Evolutionary conservation across 2,329 filamentous ascomycete genomes (phyloP).

Genomic region (Teratosphaeria nubilosa): DNA sequence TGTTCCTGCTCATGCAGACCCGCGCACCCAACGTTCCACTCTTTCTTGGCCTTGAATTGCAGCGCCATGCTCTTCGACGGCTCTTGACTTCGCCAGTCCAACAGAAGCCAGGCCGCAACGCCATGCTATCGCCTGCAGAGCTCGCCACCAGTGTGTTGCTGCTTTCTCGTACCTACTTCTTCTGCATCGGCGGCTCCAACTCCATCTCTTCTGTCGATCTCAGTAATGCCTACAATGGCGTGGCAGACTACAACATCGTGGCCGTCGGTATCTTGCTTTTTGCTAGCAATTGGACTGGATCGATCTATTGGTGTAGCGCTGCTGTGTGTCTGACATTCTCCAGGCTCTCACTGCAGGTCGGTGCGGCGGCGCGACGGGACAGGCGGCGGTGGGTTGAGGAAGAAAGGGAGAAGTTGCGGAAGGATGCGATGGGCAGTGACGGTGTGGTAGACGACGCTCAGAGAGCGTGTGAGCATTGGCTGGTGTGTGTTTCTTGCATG

Average conservation of each 20-base stretch:
- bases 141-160: slow-evolving; percentile 62
- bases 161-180: slow-evolving; percentile 75
- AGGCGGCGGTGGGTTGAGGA: slow-evolving; percentile 20
- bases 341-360: slow-evolving; percentile 26
- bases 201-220: slow-evolving; percentile 93
- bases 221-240: slow-evolving; percentile 88
- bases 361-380: slow-evolving; percentile 2
- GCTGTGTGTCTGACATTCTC: slow-evolving; percentile 38
- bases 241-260: slow-evolving; percentile 68
- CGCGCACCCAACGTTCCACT: slow-evolving; percentile 76
- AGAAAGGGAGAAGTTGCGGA: slow-evolving; percentile 19
- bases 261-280: slow-evolving; percentile 78
- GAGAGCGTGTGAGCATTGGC: slow-evolving; percentile 10
- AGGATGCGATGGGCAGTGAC: slow-evolving; percentile 7
- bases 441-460: background rate
- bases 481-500: slow-evolving; percentile 48
- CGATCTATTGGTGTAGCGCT: slow-evolving; percentile 74
- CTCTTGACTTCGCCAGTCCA: slow-evolving; percentile 2
- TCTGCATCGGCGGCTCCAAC: slow-evolving; percentile 82
- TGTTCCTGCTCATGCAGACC: slow-evolving; percentile 81
- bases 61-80: slow-evolving; percentile 27
- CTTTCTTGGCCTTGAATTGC: slow-evolving; percentile 62
- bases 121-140: slow-evolving; percentile 2
- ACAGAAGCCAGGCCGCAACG: slow-evolving; percentile 1
- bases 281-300: slow-evolving; percentile 79